Base-by-base conservation (phyloP, 2,329 filamentous ascomycete species). In the Blastomyces emzantsi region DNA sequence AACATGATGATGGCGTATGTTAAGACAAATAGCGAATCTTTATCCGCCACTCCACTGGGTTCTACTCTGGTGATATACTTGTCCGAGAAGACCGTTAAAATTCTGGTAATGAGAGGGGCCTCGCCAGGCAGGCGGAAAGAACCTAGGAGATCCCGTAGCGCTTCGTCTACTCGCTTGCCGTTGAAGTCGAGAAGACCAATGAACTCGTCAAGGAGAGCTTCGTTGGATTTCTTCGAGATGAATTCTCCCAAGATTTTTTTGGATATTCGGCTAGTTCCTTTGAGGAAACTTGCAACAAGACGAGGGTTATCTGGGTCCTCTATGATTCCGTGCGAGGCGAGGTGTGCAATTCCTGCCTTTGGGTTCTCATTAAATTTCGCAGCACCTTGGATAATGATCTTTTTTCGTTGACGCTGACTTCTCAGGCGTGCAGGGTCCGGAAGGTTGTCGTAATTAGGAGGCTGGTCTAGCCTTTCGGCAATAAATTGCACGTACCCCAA, bases 1-100 rank as follows among this genome's bases (percentile, higher is more conserved):
- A 99, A 80, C 85, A 99, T 92, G 74, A 99, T 96, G 71, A 97
- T 95, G 47, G 92, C 94, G 73, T 99, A 99, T 0, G 90, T 93
- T 61, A 99, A 80, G 58, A 99, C 86, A 71, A 90, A 99, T 28
- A 94, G 87, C 8, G 92, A 87, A 74, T 99, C 94, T 69, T 90
- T 89, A 71, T 96, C 87, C 7, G 87, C 89, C 66, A 97, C 87
- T 28, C 87, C 89, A 62, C 89, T 84, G 0, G 90, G 88, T 33
- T 85, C 83, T 6, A 84, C 85, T 64, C 85, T 85, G 9, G 83
- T 78, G 73, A 88, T 89, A 74, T 96, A 99, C 72, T 90, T 90
- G 68, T 93, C 90, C 0, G 90, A 85, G 74, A 99, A 99, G 13
- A 85, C 86, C 4, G 86, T 92, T 47, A 99, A 85, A 68, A 99